Conservation (phyloP, 164 flowering plant species). For the Platanus orientalis region DNA sequence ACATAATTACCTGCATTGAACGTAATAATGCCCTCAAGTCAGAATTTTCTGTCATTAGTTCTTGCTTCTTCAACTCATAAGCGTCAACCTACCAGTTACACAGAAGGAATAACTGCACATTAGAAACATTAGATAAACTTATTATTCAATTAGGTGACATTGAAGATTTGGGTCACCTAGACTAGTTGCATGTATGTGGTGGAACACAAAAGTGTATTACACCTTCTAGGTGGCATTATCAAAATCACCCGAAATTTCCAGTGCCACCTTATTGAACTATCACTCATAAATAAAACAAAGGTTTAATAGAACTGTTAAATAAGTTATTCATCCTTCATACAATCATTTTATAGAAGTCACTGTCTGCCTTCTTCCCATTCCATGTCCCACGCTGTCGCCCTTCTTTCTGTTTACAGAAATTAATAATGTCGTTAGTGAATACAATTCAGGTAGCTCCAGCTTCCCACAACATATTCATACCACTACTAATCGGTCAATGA, state of each 20-base stretch:
- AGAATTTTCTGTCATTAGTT: conserved; percentile 82
- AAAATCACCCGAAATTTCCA: no score
- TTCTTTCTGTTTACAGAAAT: conserved; percentile 68
- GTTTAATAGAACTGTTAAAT: background rate
- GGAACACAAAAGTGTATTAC: no score
- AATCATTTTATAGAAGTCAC: conserved; percentile 90
- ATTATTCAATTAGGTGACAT: background rate
- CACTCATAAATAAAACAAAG: background rate
- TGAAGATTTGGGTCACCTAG: background rate
- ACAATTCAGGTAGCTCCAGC: background rate
- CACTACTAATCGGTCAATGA: background rate
- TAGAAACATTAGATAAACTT: background rate
- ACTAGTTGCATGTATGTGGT: no score
- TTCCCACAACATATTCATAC: background rate
- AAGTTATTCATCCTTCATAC: conserved; percentile 39
- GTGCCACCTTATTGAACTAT: no score
- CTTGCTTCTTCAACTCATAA: conserved; percentile 92
- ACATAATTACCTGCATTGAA: conserved; percentile 74
- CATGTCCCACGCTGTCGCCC: conserved; percentile 99
- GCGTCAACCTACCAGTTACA: conserved; percentile 67
- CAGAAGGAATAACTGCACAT: background rate
- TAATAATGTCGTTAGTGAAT: conserved; percentile 10
- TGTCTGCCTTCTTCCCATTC: conserved; percentile 96
- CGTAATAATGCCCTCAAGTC: conserved; percentile 85
- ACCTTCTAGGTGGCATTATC: no score